These are phyloP conservation scores for Trichosanthes cucumerina DNA, from an alignment of 306 rosid species.

Conservation along the genomic window DNA sequence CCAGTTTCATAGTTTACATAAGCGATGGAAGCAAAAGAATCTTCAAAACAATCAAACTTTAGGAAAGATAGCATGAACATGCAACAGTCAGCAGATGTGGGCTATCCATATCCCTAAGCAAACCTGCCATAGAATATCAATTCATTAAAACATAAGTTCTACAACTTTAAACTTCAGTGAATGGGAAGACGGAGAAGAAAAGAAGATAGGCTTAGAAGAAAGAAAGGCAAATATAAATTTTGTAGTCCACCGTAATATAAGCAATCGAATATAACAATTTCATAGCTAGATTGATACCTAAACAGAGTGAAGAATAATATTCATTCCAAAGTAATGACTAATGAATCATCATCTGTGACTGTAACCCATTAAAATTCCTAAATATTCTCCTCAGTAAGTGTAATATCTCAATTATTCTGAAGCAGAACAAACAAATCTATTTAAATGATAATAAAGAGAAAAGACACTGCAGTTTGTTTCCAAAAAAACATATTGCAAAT, in stretches of 20 bases:
- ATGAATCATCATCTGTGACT: not conserved
- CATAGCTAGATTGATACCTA: not conserved
- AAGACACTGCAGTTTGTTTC: too few species aligned
- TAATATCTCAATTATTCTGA: not conserved
- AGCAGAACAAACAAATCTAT: constrained; percentile 7
- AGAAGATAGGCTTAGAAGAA: not conserved
- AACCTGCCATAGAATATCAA: not conserved
- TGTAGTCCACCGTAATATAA: not conserved
- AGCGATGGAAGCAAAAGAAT: not conserved
- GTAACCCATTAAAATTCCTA: not conserved
- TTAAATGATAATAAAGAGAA: constrained; percentile 2
- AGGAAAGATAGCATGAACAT: not conserved
- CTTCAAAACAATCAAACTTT: not conserved
- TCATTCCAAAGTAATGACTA: not conserved
- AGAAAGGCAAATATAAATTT: not conserved
- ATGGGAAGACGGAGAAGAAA: not conserved
- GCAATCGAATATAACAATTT: not conserved
- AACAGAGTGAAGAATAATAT: not conserved
- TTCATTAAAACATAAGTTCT: not conserved
- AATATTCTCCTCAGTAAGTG: not conserved
- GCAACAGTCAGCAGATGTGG: not conserved
- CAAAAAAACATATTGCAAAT: too few species aligned
- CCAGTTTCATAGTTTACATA: not conserved
- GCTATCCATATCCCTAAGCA: not conserved
- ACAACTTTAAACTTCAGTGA: not conserved